A percentile compares a stretch with the other conserved stretches of the same genome.
Conservation (phyloP, 129 eudicot genomes). For the Daucus carota region DH1_v3.0 NC_030381.2:52840501-52841000, state of each 20-base stretch:
- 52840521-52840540: constrained; percentile 50
- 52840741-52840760: constrained; percentile 17
- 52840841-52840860: constrained; percentile 11
- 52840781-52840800: not conserved
- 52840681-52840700: constrained; percentile 75
- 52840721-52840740: constrained; percentile 94
- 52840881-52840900: constrained; percentile 88
- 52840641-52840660: constrained; percentile 94
- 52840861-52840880: constrained; percentile 88
- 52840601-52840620: constrained; percentile 90
- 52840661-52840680: constrained; percentile 70
- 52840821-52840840: not conserved
- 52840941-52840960: constrained; percentile 97
- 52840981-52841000: constrained; percentile 72
- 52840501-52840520: constrained; percentile 18
- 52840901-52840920: constrained; percentile 78
- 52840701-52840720: constrained; percentile 89
- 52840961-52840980: constrained; percentile 95
- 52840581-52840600: constrained; percentile 85
- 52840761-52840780: not conserved
- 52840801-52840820: not conserved
- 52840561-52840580: constrained; percentile 69
- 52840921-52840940: constrained; percentile 99
- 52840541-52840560: constrained; percentile 64
- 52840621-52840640: constrained; percentile 76